Base-by-base conservation (phyloP, 768 basidiomycete genomes). In the Lactarius pseudohatsudake region DNA sequence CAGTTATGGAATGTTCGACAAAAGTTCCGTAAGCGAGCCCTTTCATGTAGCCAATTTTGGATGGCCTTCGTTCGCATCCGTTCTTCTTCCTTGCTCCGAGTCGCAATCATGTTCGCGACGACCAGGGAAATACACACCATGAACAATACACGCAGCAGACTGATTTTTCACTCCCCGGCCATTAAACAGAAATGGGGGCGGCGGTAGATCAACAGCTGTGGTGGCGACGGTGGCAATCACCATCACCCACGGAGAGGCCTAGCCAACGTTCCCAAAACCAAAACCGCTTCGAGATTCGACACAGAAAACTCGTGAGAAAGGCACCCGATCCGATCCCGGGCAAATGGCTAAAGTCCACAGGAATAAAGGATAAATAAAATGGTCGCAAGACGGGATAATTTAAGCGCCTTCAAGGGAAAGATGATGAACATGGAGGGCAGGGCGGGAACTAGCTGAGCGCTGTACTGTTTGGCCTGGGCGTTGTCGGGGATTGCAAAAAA, bases 31-130 rank as follows among this genome's bases (percentile, higher is more conserved):
- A 61, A 62, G 59, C 64, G 63, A 59, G 45, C 61, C 40, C 57
- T 56, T 60, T 64, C 64, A 70, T 70, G 50, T 70, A 70, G 61
- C 69, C 69, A 65, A 69, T 63, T 67, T 62, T 34, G 69, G 69
- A 67, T 22, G 66, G 34, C 50, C 62, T 64, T 62, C 56, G 56
- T 34, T 30, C 66, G 62, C 66, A 63, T 62, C 66, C 61, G 66
- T 67, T 59, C 58, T 67, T 64, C 66, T 67, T 64, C 66, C 66
- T 67, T 67, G 66, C 53, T 67, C 66, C 66, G 66, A 67, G 62
- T 67, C 66, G 61, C 66, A 41, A 64, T 63, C 57, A 62, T 57
- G 47, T 50, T 55, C 54, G 62, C 53, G 57, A 50, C 22, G 34
- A 47, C 57, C 45, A 66, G 50, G 57, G 18, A 66, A 54, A 30